Evolutionary conservation across 2,329 filamentous ascomycete species (phyloP), one percentile per base, ranked within the genome.

Genomic region (Penicillium sp.): DNA sequence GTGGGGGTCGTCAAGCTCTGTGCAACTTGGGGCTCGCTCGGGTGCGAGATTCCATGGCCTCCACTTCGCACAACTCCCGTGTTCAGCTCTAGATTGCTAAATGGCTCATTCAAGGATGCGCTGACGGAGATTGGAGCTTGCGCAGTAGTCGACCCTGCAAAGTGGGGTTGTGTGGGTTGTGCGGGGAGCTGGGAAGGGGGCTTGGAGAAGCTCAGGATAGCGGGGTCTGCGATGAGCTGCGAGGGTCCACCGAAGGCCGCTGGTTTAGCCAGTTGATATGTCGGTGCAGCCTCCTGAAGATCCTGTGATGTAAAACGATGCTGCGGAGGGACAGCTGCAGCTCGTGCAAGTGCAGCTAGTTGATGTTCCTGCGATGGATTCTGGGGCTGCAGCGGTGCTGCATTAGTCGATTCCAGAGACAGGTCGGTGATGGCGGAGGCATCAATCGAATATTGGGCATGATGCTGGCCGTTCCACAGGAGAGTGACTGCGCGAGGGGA

Each of bases 171-270:
- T 49, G 68, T 62, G 6, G 66, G 56, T 7, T 60, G 55, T 16
- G 55, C 51, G 33, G 53, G 26, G 10, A 62, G 61, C 10, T 67
- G 52, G 54, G 63, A 51, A 38, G 71, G 60, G 11, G 73, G 71
- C 61, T 74, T 77, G 10, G 79, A 76, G 73, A 91, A 85, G 72
- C 91, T 93, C 49, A 96, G 74, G 58, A 96, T 96, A 3, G 92
- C 92, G 11, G 92, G 92, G 69, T 96, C 92, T n/a, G 89, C 83
- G 70, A 95, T 92, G 0, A 81, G 70, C 33, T 80, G 72, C 37
- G 70, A 79, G 68, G 64, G 79, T 74, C 55, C 68, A 61, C 48
- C 26, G 33, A 65, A 55, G 38, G 61, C 54, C 19, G 19, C 19
- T 14, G 59, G 61, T 51, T 55, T 55, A 35, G 58, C 8, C 22